Percentiles rank a stretch among this genome's conserved stretches.
phyloP scores from a whole-genome alignment of 1,139 yeast species.

The Diutina catenulata region DNA sequence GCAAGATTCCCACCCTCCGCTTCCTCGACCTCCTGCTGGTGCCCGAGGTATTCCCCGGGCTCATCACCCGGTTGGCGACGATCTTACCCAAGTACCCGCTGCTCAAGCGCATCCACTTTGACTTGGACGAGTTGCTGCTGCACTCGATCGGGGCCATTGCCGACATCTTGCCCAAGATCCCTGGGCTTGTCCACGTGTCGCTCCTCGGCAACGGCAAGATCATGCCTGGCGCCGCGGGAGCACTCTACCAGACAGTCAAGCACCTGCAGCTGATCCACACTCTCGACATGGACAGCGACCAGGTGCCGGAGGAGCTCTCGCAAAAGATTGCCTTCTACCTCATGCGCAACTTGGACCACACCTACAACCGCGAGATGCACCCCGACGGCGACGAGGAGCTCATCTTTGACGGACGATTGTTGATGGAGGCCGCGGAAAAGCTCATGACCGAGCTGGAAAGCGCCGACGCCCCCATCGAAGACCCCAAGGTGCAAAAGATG shows the following conservation, averaged over 20 bases:
- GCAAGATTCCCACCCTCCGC: slow-evolving; percentile 44
- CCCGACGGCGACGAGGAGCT: slow-evolving; percentile 25
- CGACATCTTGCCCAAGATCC: slow-evolving; percentile 58
- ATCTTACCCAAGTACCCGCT: slow-evolving; percentile 54
- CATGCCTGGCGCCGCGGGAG: slow-evolving; percentile 48
- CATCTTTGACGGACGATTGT: slow-evolving; percentile 35
- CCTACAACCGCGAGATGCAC: slow-evolving; percentile 31
- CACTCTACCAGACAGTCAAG: slow-evolving; percentile 62
- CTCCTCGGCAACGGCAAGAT: slow-evolving; percentile 52
- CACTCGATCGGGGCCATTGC: slow-evolving; percentile 58
- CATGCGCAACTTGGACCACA: slow-evolving; percentile 70
- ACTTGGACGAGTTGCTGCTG: slow-evolving; percentile 53
- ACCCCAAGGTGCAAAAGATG: slow-evolving; percentile 23
- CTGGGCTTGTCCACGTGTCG: slow-evolving; percentile 65
- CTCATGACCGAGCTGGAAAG: slow-evolving; percentile 25
- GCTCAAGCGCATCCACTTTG: slow-evolving; percentile 67
- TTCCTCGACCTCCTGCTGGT: slow-evolving; percentile 70
- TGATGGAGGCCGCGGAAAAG: slow-evolving; percentile 56
- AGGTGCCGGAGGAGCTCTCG: slow-evolving; percentile 57
- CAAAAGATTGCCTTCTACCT: slow-evolving; percentile 73
- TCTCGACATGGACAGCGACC: slow-evolving; percentile 61
- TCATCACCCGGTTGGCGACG: slow-evolving; percentile 48
- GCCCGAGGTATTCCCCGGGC: slow-evolving; percentile 62
- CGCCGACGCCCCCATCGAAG: slow-evolving; percentile 18
- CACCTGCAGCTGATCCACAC: slow-evolving; percentile 51